Evolutionary conservation across 176 grass and related monocot species (phyloP).

Genomic region (Bonia amplexicaulis): DNA sequence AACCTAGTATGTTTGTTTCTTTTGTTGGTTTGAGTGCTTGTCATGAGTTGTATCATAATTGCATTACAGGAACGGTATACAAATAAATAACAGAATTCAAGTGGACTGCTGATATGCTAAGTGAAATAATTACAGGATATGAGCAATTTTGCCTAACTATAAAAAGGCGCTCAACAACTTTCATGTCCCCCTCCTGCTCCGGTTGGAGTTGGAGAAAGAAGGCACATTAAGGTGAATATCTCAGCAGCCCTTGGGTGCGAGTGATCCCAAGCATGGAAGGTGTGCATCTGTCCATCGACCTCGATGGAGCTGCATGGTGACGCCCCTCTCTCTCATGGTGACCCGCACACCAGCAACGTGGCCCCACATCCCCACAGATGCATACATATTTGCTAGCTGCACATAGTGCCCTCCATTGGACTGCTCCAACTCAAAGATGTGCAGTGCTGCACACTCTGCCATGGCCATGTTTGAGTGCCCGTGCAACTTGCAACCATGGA

Average conservation of each 20-base stretch:
- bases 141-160: not conserved
- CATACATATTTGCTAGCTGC: slow-evolving; percentile 77
- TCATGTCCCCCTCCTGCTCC: not conserved
- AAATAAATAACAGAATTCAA: not conserved
- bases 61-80: not conserved
- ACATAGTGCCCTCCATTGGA: slow-evolving; percentile 68
- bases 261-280: slow-evolving; percentile 38
- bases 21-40: not conserved
- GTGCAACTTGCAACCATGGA: slow-evolving; percentile 62
- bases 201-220: slow-evolving; percentile 32
- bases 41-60: not conserved
- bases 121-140: slow-evolving; percentile 11
- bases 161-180: not conserved
- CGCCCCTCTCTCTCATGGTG: slow-evolving; percentile 62
- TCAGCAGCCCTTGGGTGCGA: slow-evolving; percentile 5
- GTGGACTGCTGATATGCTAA: slow-evolving; percentile 4
- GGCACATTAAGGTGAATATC: slow-evolving; percentile 29
- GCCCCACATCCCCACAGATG: slow-evolving; percentile 62
- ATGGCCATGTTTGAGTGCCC: slow-evolving; percentile 42
- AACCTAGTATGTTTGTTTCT: not conserved
- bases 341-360: slow-evolving; percentile 49
- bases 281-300: slow-evolving; percentile 42
- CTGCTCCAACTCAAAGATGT: slow-evolving; percentile 59
- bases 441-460: slow-evolving; percentile 41
- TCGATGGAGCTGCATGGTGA: slow-evolving; percentile 48